These are phyloP conservation scores for Dactylellina sp. DNA, from an alignment of 2,329 filamentous ascomycete genomes.

Conservation along the genomic window DNA sequence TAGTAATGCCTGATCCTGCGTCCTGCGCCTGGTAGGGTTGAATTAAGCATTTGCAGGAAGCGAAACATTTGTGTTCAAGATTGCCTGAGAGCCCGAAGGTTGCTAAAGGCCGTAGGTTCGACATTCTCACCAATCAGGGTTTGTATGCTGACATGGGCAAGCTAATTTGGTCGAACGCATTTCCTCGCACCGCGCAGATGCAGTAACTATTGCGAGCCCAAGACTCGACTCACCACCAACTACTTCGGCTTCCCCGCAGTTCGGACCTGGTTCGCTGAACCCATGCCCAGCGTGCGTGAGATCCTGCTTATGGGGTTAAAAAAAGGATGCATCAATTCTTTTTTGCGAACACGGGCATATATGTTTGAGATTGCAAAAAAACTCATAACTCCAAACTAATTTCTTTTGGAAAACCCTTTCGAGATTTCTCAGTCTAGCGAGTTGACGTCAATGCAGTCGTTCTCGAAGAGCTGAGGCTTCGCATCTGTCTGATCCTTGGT, in stretches of 20 bases:
- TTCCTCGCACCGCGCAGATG: background rate
- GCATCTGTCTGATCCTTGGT: conserved; percentile 4
- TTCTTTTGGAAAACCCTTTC: background rate
- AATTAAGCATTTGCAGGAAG: conserved; percentile 4
- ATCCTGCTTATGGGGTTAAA: conserved; percentile 12
- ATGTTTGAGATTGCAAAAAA: background rate
- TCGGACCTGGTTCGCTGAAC: conserved; percentile 12
- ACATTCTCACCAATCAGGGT: no score
- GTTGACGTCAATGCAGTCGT: conserved; percentile 12
- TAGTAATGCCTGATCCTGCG: no score
- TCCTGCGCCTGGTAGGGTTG: conserved; percentile 8
- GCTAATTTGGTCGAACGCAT: no score
- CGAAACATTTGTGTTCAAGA: background rate
- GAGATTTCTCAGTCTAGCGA: conserved; percentile 1
- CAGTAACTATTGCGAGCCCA: background rate
- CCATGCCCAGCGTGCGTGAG: background rate
- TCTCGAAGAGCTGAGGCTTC: conserved; percentile 10
- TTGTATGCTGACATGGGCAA: no score
- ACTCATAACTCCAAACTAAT: background rate
- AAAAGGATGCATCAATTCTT: conserved; percentile 8
- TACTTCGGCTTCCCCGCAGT: conserved; percentile 18
- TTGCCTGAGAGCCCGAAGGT: no score
- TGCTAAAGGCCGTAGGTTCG: no score
- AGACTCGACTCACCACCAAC: background rate
- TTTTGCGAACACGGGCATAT: background rate